phyloP scores from a whole-genome alignment of 164 flowering plant genomes.

The Vitis cinerea region DNA sequence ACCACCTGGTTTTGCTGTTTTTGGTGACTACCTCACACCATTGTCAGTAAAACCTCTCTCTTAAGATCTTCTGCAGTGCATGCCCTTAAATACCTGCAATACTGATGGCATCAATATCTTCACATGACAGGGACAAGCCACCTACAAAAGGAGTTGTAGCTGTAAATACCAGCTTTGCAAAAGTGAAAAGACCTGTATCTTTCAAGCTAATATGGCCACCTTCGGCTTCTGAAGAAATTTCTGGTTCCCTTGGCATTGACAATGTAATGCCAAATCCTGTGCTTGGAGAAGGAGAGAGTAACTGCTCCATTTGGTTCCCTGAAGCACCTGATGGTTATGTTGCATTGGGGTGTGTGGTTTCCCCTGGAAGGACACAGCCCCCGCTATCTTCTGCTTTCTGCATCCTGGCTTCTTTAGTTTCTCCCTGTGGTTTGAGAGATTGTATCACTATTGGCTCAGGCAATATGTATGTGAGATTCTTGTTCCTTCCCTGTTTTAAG shows the following conservation, averaged over 20 bases:
- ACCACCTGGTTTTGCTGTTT: slow-evolving; percentile 90
- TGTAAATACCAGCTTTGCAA: slow-evolving; percentile 66
- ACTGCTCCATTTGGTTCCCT: slow-evolving; percentile 92
- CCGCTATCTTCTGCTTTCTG: slow-evolving; percentile 71
- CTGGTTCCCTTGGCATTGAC: slow-evolving; percentile 17
- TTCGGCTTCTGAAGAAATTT: slow-evolving; percentile 19
- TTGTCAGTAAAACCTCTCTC: slow-evolving; percentile 48
- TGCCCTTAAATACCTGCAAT: not conserved
- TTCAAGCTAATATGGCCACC: slow-evolving; percentile 77
- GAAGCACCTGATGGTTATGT: slow-evolving; percentile 93
- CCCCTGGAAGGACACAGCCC: slow-evolving; percentile 66
- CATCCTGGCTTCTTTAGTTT: slow-evolving; percentile 70
- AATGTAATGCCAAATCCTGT: slow-evolving; percentile 7
- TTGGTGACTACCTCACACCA: slow-evolving; percentile 95
- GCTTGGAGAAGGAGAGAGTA: slow-evolving; percentile 17
- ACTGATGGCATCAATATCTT: slow-evolving; percentile 7
- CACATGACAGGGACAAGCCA: slow-evolving; percentile 76
- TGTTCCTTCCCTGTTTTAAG: not conserved
- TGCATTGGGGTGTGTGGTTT: slow-evolving; percentile 90
- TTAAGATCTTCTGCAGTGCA: not conserved
- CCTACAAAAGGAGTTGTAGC: slow-evolving; percentile 91
- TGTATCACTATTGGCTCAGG: slow-evolving; percentile 52
- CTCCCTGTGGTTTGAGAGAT: slow-evolving; percentile 80
- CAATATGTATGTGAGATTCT: slow-evolving; percentile 43
- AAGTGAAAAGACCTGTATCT: slow-evolving; percentile 80